Evolutionary conservation across 345 rosid genomes (phyloP).

Genomic region (Linum tenue): DNA sequence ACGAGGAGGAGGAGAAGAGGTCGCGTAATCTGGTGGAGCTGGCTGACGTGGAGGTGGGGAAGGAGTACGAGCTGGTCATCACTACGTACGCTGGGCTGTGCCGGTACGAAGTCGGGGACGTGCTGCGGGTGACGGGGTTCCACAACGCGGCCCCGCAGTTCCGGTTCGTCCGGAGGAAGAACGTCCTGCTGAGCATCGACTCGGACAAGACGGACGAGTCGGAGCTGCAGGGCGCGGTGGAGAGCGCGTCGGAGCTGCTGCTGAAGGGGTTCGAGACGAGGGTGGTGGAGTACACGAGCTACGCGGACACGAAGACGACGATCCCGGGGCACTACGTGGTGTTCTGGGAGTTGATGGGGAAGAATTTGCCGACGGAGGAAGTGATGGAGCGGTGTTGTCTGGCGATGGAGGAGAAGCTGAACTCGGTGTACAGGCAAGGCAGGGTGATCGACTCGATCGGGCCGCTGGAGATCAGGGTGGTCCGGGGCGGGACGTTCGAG

Average conservation of each 20-base stretch:
- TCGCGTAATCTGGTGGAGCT: constrained; percentile 53
- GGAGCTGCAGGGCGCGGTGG: constrained; percentile 71
- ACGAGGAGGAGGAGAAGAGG: background rate
- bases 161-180: constrained; percentile 73
- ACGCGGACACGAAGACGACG: constrained; percentile 52
- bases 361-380: constrained; percentile 36
- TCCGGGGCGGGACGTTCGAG: constrained; percentile 81
- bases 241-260: constrained; percentile 49
- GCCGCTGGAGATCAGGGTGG: constrained; percentile 73
- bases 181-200: constrained; percentile 81
- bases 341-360: constrained; percentile 67
- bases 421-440: constrained; percentile 82
- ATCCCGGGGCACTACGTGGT: constrained; percentile 93
- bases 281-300: constrained; percentile 91
- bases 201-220: constrained; percentile 91
- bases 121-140: constrained; percentile 83
- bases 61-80: constrained; percentile 83
- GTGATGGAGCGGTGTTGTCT: constrained; percentile 54
- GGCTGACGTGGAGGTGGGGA: constrained; percentile 66
- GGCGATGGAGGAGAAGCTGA: constrained; percentile 83
- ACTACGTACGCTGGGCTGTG: constrained; percentile 78
- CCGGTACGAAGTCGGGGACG: constrained; percentile 89
- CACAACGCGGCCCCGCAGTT: constrained; percentile 90
- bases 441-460: constrained; percentile 86
- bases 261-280: constrained; percentile 41